These are phyloP conservation scores for Picea glauca DNA, from an alignment of 75 land plant genomes.

Conservation along the genomic window DNA sequence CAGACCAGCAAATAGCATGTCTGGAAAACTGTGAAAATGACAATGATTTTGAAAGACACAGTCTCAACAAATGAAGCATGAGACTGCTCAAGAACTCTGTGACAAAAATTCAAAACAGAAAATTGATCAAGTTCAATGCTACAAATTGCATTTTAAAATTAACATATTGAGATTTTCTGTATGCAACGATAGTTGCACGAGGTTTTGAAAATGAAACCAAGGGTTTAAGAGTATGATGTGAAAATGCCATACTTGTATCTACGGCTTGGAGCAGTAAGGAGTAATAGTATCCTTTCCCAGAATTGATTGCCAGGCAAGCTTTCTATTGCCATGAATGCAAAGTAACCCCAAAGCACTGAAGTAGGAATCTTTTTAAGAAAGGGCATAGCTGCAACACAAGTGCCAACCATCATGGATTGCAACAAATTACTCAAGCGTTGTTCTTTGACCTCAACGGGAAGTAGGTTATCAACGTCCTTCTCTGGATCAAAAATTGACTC, in stretches of 20 bases:
- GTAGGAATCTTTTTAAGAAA: conserved; percentile 74
- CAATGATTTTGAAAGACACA: conserved; percentile 80
- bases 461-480: conserved; percentile 78
- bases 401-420: conserved; percentile 76
- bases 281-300: conserved; percentile 82
- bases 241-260: conserved; percentile 61
- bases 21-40: conserved; percentile 74
- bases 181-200: background rate
- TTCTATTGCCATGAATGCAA: conserved; percentile 98
- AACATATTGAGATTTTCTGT: background rate
- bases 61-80: conserved; percentile 83
- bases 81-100: conserved; percentile 67
- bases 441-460: conserved; percentile 90
- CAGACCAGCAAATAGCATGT: conserved; percentile 57
- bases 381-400: conserved; percentile 92
- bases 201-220: background rate
- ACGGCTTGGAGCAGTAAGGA: conserved; percentile 83
- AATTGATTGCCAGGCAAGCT: conserved; percentile 98
- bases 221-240: background rate
- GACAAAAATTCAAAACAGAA: background rate
- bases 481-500: conserved; percentile 71
- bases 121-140: background rate
- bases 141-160: background rate
- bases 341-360: conserved; percentile 92
- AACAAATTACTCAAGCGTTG: conserved; percentile 86